Percentiles rank a stretch among this genome's conserved stretches.
Conservation (phyloP, 371 early-diverging fungal species). For the Mucor ambiguus region DNA sequence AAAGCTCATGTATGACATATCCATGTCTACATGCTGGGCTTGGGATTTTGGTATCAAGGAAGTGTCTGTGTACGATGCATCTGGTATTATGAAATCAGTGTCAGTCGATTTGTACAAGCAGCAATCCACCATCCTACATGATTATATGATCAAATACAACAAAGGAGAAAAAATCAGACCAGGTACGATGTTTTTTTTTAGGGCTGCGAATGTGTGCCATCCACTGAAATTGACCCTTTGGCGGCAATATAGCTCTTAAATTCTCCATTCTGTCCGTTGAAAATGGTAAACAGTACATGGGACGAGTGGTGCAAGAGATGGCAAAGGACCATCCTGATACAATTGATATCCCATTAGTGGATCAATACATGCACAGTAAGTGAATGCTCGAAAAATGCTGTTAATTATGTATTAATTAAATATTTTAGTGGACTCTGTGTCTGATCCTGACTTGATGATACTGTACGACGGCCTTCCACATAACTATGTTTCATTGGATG, state of each 20-base stretch:
- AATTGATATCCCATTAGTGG: slow-evolving; percentile 36
- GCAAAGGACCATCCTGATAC: slow-evolving; percentile 17
- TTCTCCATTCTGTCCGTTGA: slow-evolving; percentile 40
- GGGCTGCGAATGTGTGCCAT: not conserved
- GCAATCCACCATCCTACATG: slow-evolving; percentile 35
- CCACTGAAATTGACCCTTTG: not conserved
- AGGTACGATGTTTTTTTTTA: not conserved
- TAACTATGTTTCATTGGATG: slow-evolving; percentile 53
- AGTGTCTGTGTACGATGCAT: slow-evolving; percentile 47
- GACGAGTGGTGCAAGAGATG: slow-evolving; percentile 31
- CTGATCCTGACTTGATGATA: slow-evolving; percentile 65
- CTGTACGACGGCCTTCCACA: slow-evolving; percentile 62
- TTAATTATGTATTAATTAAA: not conserved
- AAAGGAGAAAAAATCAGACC: slow-evolving; percentile 10
- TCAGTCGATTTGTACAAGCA: slow-evolving; percentile 37
- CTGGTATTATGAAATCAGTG: slow-evolving; percentile 39
- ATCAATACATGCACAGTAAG: slow-evolving; percentile 43
- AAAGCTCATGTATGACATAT: slow-evolving; percentile 35
- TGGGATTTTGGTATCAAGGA: slow-evolving; percentile 46
- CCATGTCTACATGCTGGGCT: slow-evolving; percentile 46
- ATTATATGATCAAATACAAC: slow-evolving; percentile 27
- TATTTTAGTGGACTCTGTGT: slow-evolving; percentile 24
- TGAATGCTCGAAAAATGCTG: not conserved
- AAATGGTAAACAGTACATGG: slow-evolving; percentile 35
- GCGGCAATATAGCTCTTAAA: slow-evolving; percentile 23